Percentiles rank a stretch among this genome's conserved stretches.
phyloP scores from a whole-genome alignment of 1,139 yeast species.

The Geotrichum europaeum region DNA sequence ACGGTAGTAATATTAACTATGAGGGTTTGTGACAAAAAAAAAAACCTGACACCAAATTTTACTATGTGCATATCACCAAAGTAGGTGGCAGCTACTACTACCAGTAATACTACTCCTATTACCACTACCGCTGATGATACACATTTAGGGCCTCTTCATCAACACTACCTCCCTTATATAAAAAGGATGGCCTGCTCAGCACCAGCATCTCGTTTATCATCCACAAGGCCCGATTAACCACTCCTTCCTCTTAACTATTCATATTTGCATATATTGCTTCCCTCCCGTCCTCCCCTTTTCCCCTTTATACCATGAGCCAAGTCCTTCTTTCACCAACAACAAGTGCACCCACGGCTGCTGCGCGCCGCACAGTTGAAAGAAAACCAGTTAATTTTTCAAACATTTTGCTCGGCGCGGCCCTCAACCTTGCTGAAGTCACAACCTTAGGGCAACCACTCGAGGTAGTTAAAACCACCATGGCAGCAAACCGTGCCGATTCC shows the following conservation, averaged over 20 bases:
- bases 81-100: too few relatives aligned
- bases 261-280: neutral
- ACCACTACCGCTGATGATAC: too few relatives aligned
- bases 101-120: too few relatives aligned
- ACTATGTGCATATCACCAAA: neutral
- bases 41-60: neutral
- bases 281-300: too few relatives aligned
- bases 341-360: neutral
- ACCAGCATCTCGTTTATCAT: neutral
- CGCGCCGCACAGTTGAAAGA: constrained; percentile 44
- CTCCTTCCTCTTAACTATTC: neutral
- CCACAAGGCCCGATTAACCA: neutral
- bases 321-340: neutral
- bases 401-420: constrained; percentile 87
- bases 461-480: constrained; percentile 95
- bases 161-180: too few relatives aligned
- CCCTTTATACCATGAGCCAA: neutral
- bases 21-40: neutral
- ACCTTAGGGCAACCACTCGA: constrained; percentile 96
- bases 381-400: constrained; percentile 86
- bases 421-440: constrained; percentile 87
- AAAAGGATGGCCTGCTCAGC: too few relatives aligned
- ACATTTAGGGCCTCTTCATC: too few relatives aligned
- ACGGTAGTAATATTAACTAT: too few relatives aligned
- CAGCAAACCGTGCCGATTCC: constrained; percentile 77